Evolutionary conservation across 2,329 filamentous ascomycete species (phyloP), one percentile per base, ranked within the genome.

Genomic region (Colletotrichum sojae): DNA sequence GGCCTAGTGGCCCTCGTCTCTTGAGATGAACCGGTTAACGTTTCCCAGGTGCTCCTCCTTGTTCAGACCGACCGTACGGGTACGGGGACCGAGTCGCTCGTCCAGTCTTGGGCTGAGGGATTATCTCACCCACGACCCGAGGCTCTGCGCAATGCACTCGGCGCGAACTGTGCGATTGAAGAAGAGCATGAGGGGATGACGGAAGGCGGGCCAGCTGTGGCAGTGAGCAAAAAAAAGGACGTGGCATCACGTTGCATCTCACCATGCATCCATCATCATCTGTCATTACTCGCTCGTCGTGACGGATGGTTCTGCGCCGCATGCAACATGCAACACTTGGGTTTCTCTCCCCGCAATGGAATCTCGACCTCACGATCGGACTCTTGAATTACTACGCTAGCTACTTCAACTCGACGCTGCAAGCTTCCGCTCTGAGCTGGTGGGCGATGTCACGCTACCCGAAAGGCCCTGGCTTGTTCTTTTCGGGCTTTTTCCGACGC

Each of bases 21-120:
- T 54, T 63, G 51, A 56, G 60, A 63, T 49, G 60, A 63, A 63
- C 60, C 52, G 39, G 9, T 62, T 20, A 16, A 54, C 46, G 22
- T 62, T 43, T n/a, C 54, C 49, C 59, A 36, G 52, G 5, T n/a
- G 49, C 58, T 62, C 48, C 3, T 62, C 48, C 18, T 13, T 46
- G 10, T 15, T 15, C 27, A 53, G n/a, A 49, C 46, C 46, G 12
- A 36, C 31, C 31, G 31, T 36, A 36, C 31, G 31, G 31, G 31
- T 36, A 36, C 31, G 31, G 46, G 6, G 46, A 49, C 46, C 18
- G 12, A n/a, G 12, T 20, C n/a, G 8, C 16, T 20, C 58, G 15
- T 39, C 40, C 39, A 18, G 16, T 46, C 63, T 45, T 20, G 58
- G 20, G 43, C 45, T 27, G 16, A 18, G 5, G n/a, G 46, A 36